These are phyloP conservation scores for Claviceps maximensis DNA, from an alignment of 2,329 filamentous ascomycete genomes.

Conservation along the genomic window DNA sequence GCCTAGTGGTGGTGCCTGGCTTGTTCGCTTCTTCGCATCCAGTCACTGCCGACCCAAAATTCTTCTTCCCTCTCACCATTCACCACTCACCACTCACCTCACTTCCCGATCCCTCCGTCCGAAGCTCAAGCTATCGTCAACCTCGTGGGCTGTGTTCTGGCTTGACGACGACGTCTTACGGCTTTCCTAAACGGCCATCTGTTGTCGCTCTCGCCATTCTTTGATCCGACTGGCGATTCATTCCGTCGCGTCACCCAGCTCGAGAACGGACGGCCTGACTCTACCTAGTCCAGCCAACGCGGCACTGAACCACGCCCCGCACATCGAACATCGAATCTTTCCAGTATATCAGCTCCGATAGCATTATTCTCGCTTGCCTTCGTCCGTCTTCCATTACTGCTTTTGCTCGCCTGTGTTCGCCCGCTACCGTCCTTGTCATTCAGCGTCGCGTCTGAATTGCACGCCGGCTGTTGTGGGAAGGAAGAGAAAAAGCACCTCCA, in stretches of 20 bases:
- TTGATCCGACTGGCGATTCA: not conserved
- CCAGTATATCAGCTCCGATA: not conserved
- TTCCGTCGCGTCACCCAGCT: not conserved
- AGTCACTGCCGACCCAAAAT: constrained; percentile 2
- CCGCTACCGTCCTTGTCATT: not conserved
- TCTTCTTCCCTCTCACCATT: constrained; percentile 2
- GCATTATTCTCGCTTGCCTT: not conserved
- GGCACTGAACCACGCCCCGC: not conserved
- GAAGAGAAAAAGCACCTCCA: not conserved
- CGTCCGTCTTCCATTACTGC: not conserved
- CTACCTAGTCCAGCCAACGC: not conserved
- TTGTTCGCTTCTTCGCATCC: not conserved
- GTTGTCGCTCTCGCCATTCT: not conserved
- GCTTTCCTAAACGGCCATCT: not conserved
- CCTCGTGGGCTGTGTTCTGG: not conserved
- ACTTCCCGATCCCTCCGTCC: not conserved
- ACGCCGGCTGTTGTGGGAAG: not conserved
- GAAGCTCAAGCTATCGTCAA: not conserved
- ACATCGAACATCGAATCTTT: not conserved
- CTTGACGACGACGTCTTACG: not conserved
- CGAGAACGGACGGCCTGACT: not conserved
- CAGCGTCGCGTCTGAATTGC: not conserved
- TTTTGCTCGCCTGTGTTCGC: not conserved
- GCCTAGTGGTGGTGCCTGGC: not conserved
- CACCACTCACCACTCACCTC: too few relatives aligned